Percentiles rank a stretch among this genome's conserved stretches.
Conservation (phyloP, 2,329 filamentous ascomycete species). For the Neurospora sp. region DNA sequence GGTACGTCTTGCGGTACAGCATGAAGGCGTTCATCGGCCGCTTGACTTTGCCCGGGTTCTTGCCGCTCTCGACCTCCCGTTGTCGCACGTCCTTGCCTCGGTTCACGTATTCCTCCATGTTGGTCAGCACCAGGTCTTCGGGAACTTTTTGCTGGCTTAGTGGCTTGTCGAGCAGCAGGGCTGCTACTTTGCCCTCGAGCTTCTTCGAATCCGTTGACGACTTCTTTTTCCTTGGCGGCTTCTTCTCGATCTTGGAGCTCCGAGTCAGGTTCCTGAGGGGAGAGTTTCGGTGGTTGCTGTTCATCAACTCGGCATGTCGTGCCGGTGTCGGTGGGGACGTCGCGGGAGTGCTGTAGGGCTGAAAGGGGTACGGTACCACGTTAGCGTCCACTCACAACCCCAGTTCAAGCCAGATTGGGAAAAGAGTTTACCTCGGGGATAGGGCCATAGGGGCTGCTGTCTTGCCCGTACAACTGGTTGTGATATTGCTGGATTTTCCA, state of each 20-base stretch:
- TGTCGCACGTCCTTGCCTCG: conserved; percentile 57
- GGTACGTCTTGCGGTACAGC: conserved; percentile 89
- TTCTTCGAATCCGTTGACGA: conserved; percentile 27
- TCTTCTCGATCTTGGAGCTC: conserved; percentile 24
- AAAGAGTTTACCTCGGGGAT: conserved; percentile 16
- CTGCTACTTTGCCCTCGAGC: conserved; percentile 29
- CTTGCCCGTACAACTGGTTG: conserved; percentile 14
- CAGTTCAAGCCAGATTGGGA: neutral
- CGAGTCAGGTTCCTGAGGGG: conserved; percentile 18
- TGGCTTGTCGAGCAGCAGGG: conserved; percentile 51
- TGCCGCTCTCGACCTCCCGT: conserved; percentile 59
- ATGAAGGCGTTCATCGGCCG: conserved; percentile 98
- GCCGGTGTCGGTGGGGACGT: conserved; percentile 40
- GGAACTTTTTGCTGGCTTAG: conserved; percentile 55
- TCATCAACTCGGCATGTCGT: conserved; percentile 26
- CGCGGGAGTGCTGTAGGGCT: conserved; percentile 41
- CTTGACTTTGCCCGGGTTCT: conserved; percentile 66
- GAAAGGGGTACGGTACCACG: conserved; percentile 8
- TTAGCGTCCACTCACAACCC: neutral
- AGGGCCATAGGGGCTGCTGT: conserved; percentile 18
- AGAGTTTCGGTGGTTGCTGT: conserved; percentile 19
- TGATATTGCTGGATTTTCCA: conserved; percentile 10
- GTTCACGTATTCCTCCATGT: conserved; percentile 75
- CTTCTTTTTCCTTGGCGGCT: conserved; percentile 27
- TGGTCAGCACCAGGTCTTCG: conserved; percentile 50